Base-by-base conservation (phyloP, 345 rosid genomes). In the Nephelium lappaceum region DNA sequence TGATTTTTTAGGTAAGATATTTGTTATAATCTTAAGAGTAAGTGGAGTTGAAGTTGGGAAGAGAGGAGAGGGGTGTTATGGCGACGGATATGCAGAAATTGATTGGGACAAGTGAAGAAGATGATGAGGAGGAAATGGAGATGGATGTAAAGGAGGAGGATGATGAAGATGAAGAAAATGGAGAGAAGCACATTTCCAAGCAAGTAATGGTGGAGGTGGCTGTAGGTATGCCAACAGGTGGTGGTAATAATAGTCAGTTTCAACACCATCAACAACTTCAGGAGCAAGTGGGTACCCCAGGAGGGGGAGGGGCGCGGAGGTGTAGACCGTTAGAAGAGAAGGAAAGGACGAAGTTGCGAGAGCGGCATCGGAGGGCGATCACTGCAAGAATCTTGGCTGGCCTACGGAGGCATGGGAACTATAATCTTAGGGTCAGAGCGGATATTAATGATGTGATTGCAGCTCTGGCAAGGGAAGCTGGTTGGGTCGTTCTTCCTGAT, bases 401-500 rank as follows among this genome's bases (percentile, higher is more conserved):
- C 73, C 84, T 97, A 63, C 86, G 98, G 74, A 93, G 96, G 84
- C 98, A 94, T 80, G 99, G 99, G 69, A 94, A 97, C 82, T 97
- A 97, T 90, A 97, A 97, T 85, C 93, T 97, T 19, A 91, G 98
- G 83, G 98, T 97, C 68, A 93, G 99, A 84, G 99, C 99, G 79
- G 99, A 97, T 86, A 97, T 94, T 41, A 97, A 97, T 73, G 99
- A 97, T 81, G 99, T 97, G 67, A 97, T 97, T 71, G 97, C 98
- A 36, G 99, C 99, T 81, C 86, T 97, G 85, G 99, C 99, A 5
- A 93, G 98, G 85, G 99, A 97, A 87, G 99, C 99, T 86, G 98
- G 98, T 25, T 94, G 99, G 99, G 97, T 93, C 80, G 99, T 97
- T 85, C 97, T 97, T 77, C 98, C 99, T 42, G 99, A 97, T 91